Base-by-base conservation (phyloP, 108 stramenopile genomes). In the Fragilariopsis cylindrus region DNA sequence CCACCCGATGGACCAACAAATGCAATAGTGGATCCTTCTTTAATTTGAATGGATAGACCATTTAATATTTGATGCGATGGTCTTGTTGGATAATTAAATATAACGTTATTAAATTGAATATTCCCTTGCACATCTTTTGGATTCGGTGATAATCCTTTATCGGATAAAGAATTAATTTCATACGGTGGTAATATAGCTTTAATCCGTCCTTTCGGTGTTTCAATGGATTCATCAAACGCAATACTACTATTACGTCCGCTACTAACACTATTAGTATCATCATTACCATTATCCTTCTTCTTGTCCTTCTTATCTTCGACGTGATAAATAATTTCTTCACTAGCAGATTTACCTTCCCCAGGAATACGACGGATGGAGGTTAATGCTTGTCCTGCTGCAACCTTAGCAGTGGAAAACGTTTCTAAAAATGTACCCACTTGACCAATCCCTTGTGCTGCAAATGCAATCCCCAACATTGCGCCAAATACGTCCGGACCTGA, bases 1-100 rank as follows among this genome's bases (percentile, higher is more conserved):
- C 67, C 67, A 9, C 67, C 67, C 0, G 45, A 77, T 2, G 87
- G 87, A 4, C 98, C 98, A 21, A 97, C 96, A 56, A 98, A 72
- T 5, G 97, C 97, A 6, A 95, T 88, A 0, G 97, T 96, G n/a
- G 89, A 90, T 56, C 90, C 96, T 39, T 91, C 88, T n/a, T 70
- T 70, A 7, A 96, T 72, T 18, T 76, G 65, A 47, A 96, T 80
- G 12, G 85, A 81, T 52, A 92, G 78, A 11, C 85, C 90, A 19
- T 84, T 78, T 18, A 94, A 68, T 39, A 92, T 83, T 52, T 49
- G 42, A 5, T 65, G 53, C 0, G 41, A 63, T 18, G 84, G 87
- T 39, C 75, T 3, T 2, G 60, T 58, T 1, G 85, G 83, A 70
- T 94, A 94, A 1, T 78, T 66, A 76, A 94, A 94, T 43, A 82